Evolutionary conservation across 1,139 yeast genomes (phyloP), one percentile per base, ranked within the genome.

Genomic region (Nakaseomyces kungkrabaensis): DNA sequence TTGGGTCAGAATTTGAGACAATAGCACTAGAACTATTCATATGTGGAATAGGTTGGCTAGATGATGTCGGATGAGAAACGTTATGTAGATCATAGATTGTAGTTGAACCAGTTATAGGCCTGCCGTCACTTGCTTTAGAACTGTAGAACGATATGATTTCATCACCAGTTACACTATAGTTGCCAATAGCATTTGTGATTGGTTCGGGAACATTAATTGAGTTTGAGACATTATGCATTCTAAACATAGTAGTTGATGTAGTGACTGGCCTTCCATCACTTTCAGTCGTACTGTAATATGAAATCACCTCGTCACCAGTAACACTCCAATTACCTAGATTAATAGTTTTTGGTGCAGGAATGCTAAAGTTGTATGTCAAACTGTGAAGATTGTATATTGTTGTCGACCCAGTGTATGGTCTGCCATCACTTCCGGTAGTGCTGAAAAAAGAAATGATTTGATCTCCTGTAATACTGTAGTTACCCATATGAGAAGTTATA

Each of bases 261-360:
- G 25, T 17, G n/a, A 41, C 34, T 3, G 44, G 44, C 27, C 34
- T 41, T 4, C 44, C 44, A 29, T 41, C 34, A 27, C 25, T 17
- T 11, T 41, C 44, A n/a, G 33, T 27, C 24, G 44, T 41, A 11
- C 44, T 41, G 13, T 41, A 41, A 17, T 7, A 41, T 3, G 44
- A 41, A n/a, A 41, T 41, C n/a, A 41, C 34, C n/a, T 41, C 44
- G 3, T 41, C 34, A 27, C 44, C 44, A 10, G 33, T 27, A 29
- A 27, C 11, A 27, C 34, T 27, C 34, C 34, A 41, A 13, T 41
- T 41, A 8, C 34, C 34, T 11, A 41, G 11, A 5, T 27, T 27
- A 8, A 13, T n/a, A 4, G 44, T 41, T 5, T n/a, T 11, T 13
- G 44, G 44, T 7, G 27, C 25, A 41, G 44, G 44, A 6, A 41